These are phyloP conservation scores for Tephrocybe sp. DNA, from an alignment of 768 basidiomycete species.

Conservation along the genomic window DNA sequence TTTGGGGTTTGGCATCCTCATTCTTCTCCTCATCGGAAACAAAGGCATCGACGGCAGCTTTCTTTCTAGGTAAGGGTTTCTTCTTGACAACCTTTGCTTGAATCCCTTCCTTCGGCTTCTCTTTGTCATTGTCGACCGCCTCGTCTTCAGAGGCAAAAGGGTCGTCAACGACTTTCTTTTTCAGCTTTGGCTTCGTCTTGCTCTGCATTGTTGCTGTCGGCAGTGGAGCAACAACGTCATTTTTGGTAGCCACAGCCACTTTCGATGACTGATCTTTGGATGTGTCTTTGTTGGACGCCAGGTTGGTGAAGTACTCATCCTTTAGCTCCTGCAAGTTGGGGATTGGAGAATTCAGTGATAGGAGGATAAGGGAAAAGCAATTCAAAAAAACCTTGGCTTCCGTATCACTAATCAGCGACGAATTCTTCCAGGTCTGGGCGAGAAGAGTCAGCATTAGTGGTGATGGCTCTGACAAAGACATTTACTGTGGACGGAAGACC, in stretches of 20 bases:
- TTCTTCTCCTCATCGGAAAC: slow-evolving; percentile 45
- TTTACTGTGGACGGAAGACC: slow-evolving; percentile 70
- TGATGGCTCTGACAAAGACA: neutral
- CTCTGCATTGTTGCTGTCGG: slow-evolving; percentile 14
- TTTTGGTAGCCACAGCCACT: neutral
- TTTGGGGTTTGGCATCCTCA: slow-evolving; percentile 14
- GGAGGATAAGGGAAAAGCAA: neutral
- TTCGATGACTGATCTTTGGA: slow-evolving; percentile 6
- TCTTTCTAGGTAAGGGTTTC: slow-evolving; percentile 8
- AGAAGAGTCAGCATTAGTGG: neutral
- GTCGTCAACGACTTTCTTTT: slow-evolving; percentile 51
- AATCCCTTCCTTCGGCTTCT: slow-evolving; percentile 10
- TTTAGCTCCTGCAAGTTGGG: slow-evolving; percentile 58
- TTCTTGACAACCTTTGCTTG: slow-evolving; percentile 6
- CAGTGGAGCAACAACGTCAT: neutral
- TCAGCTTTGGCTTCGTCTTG: slow-evolving; percentile 44
- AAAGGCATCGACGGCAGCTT: slow-evolving; percentile 50
- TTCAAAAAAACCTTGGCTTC: slow-evolving; percentile 64
- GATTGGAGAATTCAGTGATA: neutral
- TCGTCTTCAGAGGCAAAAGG: slow-evolving; percentile 59
- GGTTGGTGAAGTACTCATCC: slow-evolving; percentile 57
- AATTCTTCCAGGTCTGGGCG: slow-evolving; percentile 73
- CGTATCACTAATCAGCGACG: slow-evolving; percentile 52
- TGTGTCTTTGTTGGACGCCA: slow-evolving; percentile 30
- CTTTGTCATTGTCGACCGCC: slow-evolving; percentile 23